Conservation (phyloP, 2,329 filamentous ascomycete species). For the Fusarium abutilonis region DNA sequence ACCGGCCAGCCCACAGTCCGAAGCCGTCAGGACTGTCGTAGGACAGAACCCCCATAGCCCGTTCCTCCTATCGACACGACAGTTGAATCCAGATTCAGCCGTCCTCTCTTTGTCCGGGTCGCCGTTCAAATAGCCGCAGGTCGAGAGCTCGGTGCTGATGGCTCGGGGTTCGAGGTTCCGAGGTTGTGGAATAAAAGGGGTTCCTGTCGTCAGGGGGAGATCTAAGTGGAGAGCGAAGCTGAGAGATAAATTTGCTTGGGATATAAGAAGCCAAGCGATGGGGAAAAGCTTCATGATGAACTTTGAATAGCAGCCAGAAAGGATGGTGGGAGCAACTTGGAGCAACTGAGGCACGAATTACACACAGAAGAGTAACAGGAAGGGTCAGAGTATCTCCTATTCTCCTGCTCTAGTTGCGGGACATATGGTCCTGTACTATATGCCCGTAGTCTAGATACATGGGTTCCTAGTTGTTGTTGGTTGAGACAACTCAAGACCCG, state of each 20-base stretch:
- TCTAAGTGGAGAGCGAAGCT: background rate
- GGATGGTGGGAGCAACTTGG: too few species aligned
- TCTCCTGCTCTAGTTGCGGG: background rate
- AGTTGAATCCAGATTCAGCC: slow-evolving; percentile 50
- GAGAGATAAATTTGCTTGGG: background rate
- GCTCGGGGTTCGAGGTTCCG: slow-evolving; percentile 8
- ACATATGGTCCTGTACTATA: background rate
- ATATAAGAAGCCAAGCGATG: background rate
- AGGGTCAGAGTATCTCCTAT: background rate
- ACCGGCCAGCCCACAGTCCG: slow-evolving; percentile 53
- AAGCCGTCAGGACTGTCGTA: slow-evolving; percentile 48
- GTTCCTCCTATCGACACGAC: slow-evolving; percentile 49
- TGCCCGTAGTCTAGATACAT: background rate
- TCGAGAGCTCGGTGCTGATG: slow-evolving; percentile 39
- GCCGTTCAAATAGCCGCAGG: slow-evolving; percentile 49
- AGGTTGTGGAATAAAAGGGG: background rate
- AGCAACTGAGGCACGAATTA: background rate
- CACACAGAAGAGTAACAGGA: background rate
- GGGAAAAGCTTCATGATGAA: slow-evolving; percentile 4
- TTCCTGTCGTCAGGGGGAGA: background rate
- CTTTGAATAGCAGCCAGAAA: background rate
- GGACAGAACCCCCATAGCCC: slow-evolving; percentile 55
- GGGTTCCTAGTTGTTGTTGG: slow-evolving; percentile 7
- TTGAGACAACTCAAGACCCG: background rate
- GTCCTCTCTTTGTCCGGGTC: slow-evolving; percentile 45